Conservation (phyloP, 2,329 filamentous ascomycete species). For the Cercospora citrullina region DNA sequence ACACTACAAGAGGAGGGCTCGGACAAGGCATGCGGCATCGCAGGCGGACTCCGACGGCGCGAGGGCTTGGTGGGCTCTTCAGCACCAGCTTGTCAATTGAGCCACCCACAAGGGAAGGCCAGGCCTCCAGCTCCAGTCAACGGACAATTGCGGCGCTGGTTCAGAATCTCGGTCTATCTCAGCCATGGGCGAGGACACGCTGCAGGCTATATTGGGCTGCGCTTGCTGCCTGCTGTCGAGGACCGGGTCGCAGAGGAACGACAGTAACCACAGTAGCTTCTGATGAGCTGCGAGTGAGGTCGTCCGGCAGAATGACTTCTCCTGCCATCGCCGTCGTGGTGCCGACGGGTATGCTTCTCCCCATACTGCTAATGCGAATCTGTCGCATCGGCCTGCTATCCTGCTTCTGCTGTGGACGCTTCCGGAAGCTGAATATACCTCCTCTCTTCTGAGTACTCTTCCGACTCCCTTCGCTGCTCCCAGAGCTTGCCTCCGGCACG, state of each 20-base stretch:
- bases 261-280: constrained; percentile 18
- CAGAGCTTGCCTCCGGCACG: constrained; percentile 51
- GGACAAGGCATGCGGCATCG: not conserved
- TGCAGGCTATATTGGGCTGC: constrained; percentile 25
- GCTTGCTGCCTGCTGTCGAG: constrained; percentile 13
- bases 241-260: constrained; percentile 4
- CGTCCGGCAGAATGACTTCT: constrained; percentile 18
- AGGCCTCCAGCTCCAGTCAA: not conserved
- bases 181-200: constrained; percentile 18
- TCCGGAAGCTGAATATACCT: constrained; percentile 31
- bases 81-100: not conserved
- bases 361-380: constrained; percentile 35
- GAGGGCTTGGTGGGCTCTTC: not conserved
- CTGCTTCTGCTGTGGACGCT: constrained; percentile 22
- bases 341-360: constrained; percentile 31
- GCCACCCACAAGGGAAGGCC: not conserved
- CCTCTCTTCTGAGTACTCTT: constrained; percentile 29
- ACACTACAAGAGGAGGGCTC: not conserved
- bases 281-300: constrained; percentile 19
- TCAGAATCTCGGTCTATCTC: not conserved
- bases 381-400: constrained; percentile 21
- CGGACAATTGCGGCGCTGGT: not conserved
- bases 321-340: constrained; percentile 33
- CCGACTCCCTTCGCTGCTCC: constrained; percentile 41
- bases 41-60: not conserved